Conservation (phyloP, 2,329 filamentous ascomycete genomes). For the Venturiaceae sp. region DNA sequence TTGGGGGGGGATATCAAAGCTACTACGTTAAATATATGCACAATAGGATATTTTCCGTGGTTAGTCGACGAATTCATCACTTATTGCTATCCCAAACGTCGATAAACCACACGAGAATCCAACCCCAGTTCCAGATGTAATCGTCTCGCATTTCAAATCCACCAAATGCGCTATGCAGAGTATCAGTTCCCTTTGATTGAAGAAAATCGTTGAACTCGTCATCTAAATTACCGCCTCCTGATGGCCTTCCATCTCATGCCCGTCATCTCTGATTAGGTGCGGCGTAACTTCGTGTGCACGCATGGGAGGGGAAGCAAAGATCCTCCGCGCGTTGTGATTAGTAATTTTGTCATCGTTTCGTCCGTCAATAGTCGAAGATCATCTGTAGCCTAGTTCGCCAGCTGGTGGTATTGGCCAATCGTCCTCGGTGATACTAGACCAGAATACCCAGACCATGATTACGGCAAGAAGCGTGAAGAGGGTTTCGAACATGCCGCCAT, state of each 20-base stretch:
- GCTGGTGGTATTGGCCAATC: constrained; percentile 66
- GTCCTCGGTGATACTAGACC: constrained; percentile 98
- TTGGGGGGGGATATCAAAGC: background rate
- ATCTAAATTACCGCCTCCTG: background rate
- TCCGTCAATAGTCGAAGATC: background rate
- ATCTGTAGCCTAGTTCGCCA: constrained; percentile 7
- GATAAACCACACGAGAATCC: background rate
- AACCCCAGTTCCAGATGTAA: background rate
- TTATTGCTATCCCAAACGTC: background rate
- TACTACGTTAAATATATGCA: background rate
- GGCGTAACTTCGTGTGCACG: background rate
- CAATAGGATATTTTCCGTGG: background rate
- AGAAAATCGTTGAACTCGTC: background rate
- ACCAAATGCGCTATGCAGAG: background rate
- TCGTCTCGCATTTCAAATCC: background rate
- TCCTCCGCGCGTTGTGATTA: background rate
- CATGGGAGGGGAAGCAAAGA: background rate
- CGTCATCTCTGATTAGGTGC: background rate
- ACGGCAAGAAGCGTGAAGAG: constrained; percentile 80
- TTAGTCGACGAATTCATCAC: background rate
- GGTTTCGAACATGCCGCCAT: constrained; percentile 86
- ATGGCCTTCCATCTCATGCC: background rate
- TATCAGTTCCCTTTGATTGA: background rate
- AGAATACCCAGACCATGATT: constrained; percentile 85
- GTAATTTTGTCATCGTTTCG: background rate